Evolutionary conservation across 331 rosid genomes (phyloP), one percentile per base, ranked within the genome.

Genomic region (Dryas integrifolia): DNA sequence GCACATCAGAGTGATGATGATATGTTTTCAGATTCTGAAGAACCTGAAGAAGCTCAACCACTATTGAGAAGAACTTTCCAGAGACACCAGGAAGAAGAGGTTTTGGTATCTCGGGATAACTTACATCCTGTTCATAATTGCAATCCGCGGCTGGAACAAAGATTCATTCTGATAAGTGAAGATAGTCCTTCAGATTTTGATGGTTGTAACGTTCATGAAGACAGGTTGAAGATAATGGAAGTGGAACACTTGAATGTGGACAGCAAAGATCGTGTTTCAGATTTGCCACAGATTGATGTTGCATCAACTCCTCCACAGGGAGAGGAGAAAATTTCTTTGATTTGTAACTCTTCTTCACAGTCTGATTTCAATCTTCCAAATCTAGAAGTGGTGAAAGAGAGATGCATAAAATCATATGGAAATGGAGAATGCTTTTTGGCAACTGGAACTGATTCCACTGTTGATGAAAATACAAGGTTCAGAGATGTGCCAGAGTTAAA

Each of bases 321-420:
- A 83, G 89, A 84, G 90, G 89, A 87, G 76, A 76, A 81, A 76
- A 48, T 79, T 85, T 79, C 83, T 80, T 76, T 73, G 78, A 75
- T 81, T 79, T 84, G 77, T 81, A 46, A 77, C 80, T 73, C 83
- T 57, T 65, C 81, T 65, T 85, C 81, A 77, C 75, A 79, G 38
- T 69, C 61, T 58, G 77, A 76, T 81, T 83, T 81, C 78, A 70
- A 44, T 55, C 69, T 80, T 70, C 84, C 80, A 74, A 74, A 80
- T 74, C 43, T 74, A 62, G 82, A 87, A 76, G 60, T 67, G 88
- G 64, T 76, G 78, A 88, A 81, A 84, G 89, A 84, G 76, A 84
- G 83, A 67, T 84, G 90, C 71, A 38, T 82, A 78, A 77, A 63
- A 64, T 56, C 84, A 79, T 82, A 79, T 84, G 66, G 75, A 69